Evolutionary conservation across 192 early-diverging fungal species (phyloP).

Genomic region (Dissophora globulifera): DNA sequence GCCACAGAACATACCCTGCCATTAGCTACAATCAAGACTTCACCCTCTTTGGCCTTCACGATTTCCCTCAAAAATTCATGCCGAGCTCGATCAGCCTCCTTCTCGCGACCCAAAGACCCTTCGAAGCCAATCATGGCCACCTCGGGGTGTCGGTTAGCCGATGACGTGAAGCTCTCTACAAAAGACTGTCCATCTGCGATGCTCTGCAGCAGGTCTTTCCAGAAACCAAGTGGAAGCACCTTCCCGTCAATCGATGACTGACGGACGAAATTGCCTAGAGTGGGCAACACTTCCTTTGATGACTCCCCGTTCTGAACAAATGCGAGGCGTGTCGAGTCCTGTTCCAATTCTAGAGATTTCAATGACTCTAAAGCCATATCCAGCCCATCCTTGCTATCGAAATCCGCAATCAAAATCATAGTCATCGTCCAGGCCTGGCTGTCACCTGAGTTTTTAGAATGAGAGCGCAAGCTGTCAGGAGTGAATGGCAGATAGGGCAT

Average conservation of each 20-base stretch:
- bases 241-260: slow-evolving; percentile 35
- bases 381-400: slow-evolving; percentile 62
- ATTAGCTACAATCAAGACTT: slow-evolving; percentile 65
- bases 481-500: too few relatives aligned
- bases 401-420: slow-evolving; percentile 61
- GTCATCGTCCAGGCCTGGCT: background rate
- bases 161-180: slow-evolving; percentile 7
- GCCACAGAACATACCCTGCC: slow-evolving; percentile 60
- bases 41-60: slow-evolving; percentile 16
- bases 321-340: slow-evolving; percentile 53
- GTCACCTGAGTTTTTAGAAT: background rate
- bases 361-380: slow-evolving; percentile 63
- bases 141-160: slow-evolving; percentile 9
- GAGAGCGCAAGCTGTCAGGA: too few relatives aligned
- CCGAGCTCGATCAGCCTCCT: slow-evolving; percentile 5
- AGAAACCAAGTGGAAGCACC: slow-evolving; percentile 30
- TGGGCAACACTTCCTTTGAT: background rate
- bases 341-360: slow-evolving; percentile 42
- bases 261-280: slow-evolving; percentile 26
- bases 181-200: slow-evolving; percentile 8
- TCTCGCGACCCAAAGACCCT: slow-evolving; percentile 25
- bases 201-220: slow-evolving; percentile 24
- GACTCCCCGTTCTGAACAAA: slow-evolving; percentile 64
- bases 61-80: slow-evolving; percentile 22
- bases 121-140: slow-evolving; percentile 26